phyloP scores from a whole-genome alignment of 1,139 yeast genomes.

The Geotrichum histeridarum region DNA sequence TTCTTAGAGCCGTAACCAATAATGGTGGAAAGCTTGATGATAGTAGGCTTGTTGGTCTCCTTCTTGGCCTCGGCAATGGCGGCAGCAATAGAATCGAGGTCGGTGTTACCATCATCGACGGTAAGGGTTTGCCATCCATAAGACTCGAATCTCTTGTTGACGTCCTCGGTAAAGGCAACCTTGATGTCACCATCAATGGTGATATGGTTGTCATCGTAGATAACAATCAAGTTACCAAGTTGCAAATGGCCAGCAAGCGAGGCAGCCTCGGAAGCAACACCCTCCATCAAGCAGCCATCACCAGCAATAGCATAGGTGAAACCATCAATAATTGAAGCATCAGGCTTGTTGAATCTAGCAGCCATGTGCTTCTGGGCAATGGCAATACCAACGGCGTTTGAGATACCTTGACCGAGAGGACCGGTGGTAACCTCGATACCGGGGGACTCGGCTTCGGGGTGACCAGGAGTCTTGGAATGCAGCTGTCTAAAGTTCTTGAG shows the following conservation, averaged over 20 bases:
- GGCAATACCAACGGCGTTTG: conserved; percentile 96
- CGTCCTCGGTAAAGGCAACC: conserved; percentile 94
- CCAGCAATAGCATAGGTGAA: conserved; percentile 81
- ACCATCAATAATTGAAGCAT: conserved; percentile 57
- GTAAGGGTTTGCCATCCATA: conserved; percentile 90
- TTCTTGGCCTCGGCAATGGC: conserved; percentile 56
- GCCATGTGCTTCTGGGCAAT: conserved; percentile 90
- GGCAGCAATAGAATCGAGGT: conserved; percentile 61
- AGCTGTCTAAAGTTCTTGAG: conserved; percentile 88
- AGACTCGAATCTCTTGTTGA: conserved; percentile 74
- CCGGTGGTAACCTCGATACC: conserved; percentile 99
- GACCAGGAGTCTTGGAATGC: conserved; percentile 92
- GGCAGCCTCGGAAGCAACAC: conserved; percentile 90
- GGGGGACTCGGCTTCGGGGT: conserved; percentile 77
- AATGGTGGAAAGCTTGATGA: conserved; percentile 83
- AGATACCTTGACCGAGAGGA: conserved; percentile 97
- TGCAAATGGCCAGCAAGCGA: conserved; percentile 96
- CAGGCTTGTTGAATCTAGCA: conserved; percentile 91
- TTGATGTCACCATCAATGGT: conserved; percentile 93
- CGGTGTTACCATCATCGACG: conserved; percentile 78
- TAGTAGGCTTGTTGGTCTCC: conserved; percentile 72
- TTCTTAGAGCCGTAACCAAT: conserved; percentile 90
- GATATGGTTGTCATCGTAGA: conserved; percentile 96
- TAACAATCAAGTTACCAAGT: conserved; percentile 88
- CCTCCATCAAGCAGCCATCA: conserved; percentile 99